These are phyloP conservation scores for Platismatia glauca DNA, from an alignment of 495 filamentous ascomycete species.

Conservation along the genomic window DNA sequence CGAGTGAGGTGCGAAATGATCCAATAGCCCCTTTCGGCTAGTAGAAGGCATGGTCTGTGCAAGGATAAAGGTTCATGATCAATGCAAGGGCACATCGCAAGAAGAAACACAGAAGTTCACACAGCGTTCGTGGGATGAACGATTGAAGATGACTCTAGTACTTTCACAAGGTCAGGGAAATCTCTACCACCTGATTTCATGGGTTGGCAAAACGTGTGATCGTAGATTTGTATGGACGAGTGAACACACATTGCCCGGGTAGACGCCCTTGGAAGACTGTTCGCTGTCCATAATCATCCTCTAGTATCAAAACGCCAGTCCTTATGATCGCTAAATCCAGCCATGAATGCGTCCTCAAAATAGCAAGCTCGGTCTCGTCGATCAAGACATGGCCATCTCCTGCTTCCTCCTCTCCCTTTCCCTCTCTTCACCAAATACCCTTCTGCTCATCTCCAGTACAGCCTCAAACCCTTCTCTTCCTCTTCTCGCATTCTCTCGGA, in stretches of 20 bases:
- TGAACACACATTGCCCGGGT: not conserved
- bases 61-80: not conserved
- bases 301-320: slow-evolving; percentile 15
- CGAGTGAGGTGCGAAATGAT: not conserved
- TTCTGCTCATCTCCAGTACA: slow-evolving; percentile 85
- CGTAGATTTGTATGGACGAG: not conserved
- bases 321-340: slow-evolving; percentile 15
- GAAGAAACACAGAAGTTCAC: not conserved
- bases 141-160: not conserved
- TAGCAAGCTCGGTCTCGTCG: not conserved
- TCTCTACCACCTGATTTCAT: not conserved
- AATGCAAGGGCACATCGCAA: not conserved
- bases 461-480: slow-evolving; percentile 77
- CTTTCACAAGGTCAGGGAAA: not conserved
- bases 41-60: not conserved
- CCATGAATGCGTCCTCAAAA: not conserved
- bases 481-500: slow-evolving; percentile 80
- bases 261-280: not conserved
- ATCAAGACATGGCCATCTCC: slow-evolving; percentile 10
- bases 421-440: slow-evolving; percentile 84
- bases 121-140: not conserved
- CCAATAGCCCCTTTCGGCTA: not conserved
- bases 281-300: not conserved
- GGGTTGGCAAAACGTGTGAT: not conserved
- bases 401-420: slow-evolving; percentile 36